phyloP scores from a whole-genome alignment of 2,329 filamentous ascomycete genomes.

The Tolypocladium amazonense region DNA sequence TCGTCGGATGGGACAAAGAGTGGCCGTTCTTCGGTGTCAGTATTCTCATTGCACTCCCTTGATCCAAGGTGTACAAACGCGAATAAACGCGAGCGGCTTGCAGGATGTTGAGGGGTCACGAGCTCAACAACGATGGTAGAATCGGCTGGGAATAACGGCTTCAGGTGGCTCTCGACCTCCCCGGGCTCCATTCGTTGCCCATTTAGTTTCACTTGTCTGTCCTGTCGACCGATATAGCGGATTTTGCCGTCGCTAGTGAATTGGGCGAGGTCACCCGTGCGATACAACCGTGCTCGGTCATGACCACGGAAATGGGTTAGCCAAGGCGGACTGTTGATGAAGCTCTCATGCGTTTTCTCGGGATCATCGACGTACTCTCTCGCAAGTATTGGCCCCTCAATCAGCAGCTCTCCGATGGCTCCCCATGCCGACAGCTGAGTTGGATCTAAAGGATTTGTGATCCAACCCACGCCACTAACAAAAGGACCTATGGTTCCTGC shows the following conservation, averaged over 20 bases:
- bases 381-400: slow-evolving; percentile 13
- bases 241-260: slow-evolving; percentile 13
- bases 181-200: slow-evolving; percentile 1
- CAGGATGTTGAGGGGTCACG: background rate
- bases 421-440: slow-evolving; percentile 6
- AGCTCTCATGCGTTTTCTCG: slow-evolving; percentile 8
- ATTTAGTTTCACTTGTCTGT: slow-evolving; percentile 3
- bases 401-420: slow-evolving; percentile 13
- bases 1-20: background rate
- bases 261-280: slow-evolving; percentile 35
- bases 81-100: background rate
- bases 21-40: background rate
- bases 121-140: background rate
- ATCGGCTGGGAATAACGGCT: background rate
- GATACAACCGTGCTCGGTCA: slow-evolving; percentile 24
- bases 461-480: slow-evolving; percentile 1
- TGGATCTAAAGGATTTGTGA: background rate
- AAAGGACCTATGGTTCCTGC: background rate
- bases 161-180: slow-evolving; percentile 1
- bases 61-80: background rate
- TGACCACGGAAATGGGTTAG: slow-evolving; percentile 3
- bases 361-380: slow-evolving; percentile 10
- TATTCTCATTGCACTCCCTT: too few species aligned
- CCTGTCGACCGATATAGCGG: slow-evolving; percentile 1
- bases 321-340: slow-evolving; percentile 33